These are phyloP conservation scores for Irpex sp. DNA, from an alignment of 1,284 basidiomycete genomes.

Conservation along the genomic window DNA sequence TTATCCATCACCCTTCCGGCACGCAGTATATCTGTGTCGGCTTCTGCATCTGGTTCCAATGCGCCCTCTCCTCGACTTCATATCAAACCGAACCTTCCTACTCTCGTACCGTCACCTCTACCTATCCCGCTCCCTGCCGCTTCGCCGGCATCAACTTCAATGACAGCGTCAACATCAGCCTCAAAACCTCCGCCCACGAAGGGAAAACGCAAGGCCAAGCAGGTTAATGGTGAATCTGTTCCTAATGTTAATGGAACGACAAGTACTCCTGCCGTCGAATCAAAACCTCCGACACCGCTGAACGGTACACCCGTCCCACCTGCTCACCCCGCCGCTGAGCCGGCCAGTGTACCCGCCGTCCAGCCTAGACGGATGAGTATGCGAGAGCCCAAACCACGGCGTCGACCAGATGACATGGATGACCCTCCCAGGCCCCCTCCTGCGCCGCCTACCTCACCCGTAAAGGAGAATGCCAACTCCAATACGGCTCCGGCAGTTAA, in stretches of 20 bases:
- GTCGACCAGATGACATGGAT: conserved; percentile 6
- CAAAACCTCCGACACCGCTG: not conserved
- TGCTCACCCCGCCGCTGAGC: not conserved
- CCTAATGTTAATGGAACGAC: not conserved
- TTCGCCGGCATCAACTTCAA: not conserved
- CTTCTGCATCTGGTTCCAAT: conserved; percentile 3
- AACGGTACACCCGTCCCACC: not conserved
- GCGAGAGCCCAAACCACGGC: conserved; percentile 10
- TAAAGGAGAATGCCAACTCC: not conserved
- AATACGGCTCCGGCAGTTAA: not conserved
- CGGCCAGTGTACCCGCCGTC: not conserved
- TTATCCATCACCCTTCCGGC: not conserved
- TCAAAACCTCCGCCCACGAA: not conserved
- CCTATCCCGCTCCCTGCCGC: not conserved
- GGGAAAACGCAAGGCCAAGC: not conserved
- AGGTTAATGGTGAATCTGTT: not conserved
- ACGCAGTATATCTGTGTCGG: conserved; percentile 2
- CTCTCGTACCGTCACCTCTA: not conserved
- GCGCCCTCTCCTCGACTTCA: not conserved
- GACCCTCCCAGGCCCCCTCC: not conserved
- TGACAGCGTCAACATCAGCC: not conserved
- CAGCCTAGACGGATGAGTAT: conserved; percentile 5
- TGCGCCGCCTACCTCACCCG: not conserved
- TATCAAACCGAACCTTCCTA: not conserved
- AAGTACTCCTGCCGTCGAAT: not conserved